These are phyloP conservation scores for Craterostigma plantagineum DNA, from an alignment of 257 asterid genomes.

Conservation along the genomic window DNA sequence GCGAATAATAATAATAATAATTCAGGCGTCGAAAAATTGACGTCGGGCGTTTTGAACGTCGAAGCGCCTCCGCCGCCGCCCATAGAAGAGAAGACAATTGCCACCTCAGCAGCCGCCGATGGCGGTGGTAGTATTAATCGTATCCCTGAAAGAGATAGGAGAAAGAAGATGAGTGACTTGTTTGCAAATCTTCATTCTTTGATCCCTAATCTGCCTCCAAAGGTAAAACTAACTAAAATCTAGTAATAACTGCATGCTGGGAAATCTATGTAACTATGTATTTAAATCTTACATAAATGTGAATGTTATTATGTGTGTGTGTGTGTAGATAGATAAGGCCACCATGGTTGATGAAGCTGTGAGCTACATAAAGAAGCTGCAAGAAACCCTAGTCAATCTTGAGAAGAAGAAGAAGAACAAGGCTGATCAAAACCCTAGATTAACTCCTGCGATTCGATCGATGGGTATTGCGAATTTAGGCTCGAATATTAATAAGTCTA, in stretches of 20 bases:
- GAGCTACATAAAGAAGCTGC: conserved; percentile 19
- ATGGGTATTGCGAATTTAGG: conserved; percentile 21
- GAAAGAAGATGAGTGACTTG: conserved; percentile 65
- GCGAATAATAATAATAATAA: too few species aligned
- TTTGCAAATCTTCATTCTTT: conserved; percentile 48
- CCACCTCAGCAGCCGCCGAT: too few species aligned
- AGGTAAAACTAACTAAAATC: too few species aligned
- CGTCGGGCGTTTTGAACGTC: too few species aligned
- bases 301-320: background rate
- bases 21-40: too few species aligned
- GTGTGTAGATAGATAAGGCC: conserved; percentile 44
- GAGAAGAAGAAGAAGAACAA: too few species aligned
- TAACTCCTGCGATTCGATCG: conserved; percentile 11
- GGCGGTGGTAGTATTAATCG: too few species aligned
- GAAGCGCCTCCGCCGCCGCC: too few species aligned
- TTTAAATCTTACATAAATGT: background rate
- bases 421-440: conserved; percentile 17
- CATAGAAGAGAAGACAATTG: too few species aligned
- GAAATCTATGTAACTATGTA: too few species aligned
- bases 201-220: conserved; percentile 59
- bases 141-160: conserved; percentile 78
- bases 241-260: conserved; percentile 3
- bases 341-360: conserved; percentile 55
- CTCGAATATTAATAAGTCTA: conserved; percentile 6
- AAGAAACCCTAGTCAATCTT: conserved; percentile 19